Evolutionary conservation across 2,329 filamentous ascomycete genomes (phyloP), one percentile per base, ranked within the genome.

Genomic region (Parastagonospora avenae): DNA sequence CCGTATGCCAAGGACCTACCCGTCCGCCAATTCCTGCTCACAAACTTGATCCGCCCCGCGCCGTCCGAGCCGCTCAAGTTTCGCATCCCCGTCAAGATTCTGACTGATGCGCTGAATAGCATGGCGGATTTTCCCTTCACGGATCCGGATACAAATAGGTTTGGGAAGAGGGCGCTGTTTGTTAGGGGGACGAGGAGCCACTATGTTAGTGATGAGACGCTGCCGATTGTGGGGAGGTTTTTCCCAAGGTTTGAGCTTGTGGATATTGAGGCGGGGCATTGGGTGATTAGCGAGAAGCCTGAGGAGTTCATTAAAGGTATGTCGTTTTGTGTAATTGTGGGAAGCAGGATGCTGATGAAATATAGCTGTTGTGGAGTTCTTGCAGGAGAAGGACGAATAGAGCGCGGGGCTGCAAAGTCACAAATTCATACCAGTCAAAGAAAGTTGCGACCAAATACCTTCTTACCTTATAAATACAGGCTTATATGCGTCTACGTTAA

Each of bases 61-160:
- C 75, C 80, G 3, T 76, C 80, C 43, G 79, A 82, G 29, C 78
- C 78, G 2, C 82, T 89, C 63, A 86, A 84, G 62, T 97, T 94
- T 76, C 84, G 90, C 27, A 85, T 97, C 2, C 93, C 94, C 0
- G 77, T 99, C 9, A 80, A 82, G 40, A 86, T 84, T 2, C 78
- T 99, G 0, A 86, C 81, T 4, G 79, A 81, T 41, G 80, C 86
- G 0, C 78, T 99, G 35, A 83, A 86, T 60, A 80, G 90, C 57
- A 84, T 97, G 77, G 91, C 90, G 1, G 91, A 95, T 62, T 99
- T 99, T 66, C 93, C 94, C 0, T 96, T 87, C 77, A 88, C 83
- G 59, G 81, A 91, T 63, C 87, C 92, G 0, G 80, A 83, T n/a
- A 74, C 81, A 56, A 76, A 79, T 30, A 81, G 86, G 24, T 97